Percentiles rank a stretch among this genome's conserved stretches.
These are phyloP conservation scores for Neurospora pannonica DNA, from an alignment of 495 filamentous ascomycete species.

Conservation along the genomic window DNA sequence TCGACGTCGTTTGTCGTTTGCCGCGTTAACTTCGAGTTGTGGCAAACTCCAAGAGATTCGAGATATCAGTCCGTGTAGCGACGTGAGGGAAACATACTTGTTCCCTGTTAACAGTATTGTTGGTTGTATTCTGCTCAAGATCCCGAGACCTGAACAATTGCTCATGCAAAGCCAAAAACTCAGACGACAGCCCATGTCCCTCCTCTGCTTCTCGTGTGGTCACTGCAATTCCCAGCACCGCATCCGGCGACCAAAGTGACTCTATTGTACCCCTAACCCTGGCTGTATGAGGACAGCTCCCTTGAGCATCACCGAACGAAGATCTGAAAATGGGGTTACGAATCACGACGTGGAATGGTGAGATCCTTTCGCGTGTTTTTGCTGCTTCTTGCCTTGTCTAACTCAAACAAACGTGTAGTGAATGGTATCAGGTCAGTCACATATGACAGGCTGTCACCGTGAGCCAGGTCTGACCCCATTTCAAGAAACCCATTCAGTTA, in stretches of 20 bases:
- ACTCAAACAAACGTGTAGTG: conserved; percentile 39
- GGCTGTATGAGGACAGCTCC: neutral
- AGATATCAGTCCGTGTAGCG: neutral
- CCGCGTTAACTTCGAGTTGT: neutral
- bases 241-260: neutral
- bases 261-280: neutral
- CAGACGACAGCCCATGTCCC: neutral
- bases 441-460: neutral
- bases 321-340: conserved; percentile 54
- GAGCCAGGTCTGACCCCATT: conserved; percentile 1
- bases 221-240: neutral
- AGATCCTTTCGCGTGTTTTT: conserved; percentile 18
- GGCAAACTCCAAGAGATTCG: neutral
- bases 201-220: neutral
- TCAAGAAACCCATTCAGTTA: conserved; percentile 85
- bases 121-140: no score
- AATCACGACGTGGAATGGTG: conserved; percentile 89
- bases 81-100: neutral
- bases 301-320: neutral
- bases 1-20: neutral
- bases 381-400: neutral
- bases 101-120: neutral
- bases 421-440: conserved; percentile 77
- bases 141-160: neutral
- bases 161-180: neutral